Evolutionary conservation across 139 green algal genomes (phyloP).

Genomic region (Chlorella sp.): DNA sequence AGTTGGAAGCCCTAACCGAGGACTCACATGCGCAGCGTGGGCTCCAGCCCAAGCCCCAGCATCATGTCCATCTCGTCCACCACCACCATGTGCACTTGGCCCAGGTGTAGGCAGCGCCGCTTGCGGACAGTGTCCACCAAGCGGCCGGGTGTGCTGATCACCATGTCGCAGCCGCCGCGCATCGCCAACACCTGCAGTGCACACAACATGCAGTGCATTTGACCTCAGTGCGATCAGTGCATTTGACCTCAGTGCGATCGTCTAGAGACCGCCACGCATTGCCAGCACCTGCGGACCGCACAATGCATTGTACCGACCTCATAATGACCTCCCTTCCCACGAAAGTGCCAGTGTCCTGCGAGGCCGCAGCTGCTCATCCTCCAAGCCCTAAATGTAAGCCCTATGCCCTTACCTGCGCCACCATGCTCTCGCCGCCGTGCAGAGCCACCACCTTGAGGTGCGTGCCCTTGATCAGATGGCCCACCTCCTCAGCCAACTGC

Average conservation of each 20-base stretch:
- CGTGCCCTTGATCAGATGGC: constrained; percentile 2
- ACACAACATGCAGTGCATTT: constrained; percentile 15
- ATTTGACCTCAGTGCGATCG: too few species aligned
- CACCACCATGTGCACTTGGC: constrained; percentile 42
- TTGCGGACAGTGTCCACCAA: constrained; percentile 52
- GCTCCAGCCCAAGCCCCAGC: constrained; percentile 90
- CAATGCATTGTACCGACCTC: background rate
- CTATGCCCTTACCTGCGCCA: constrained; percentile 6
- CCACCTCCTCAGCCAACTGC: constrained; percentile 5
- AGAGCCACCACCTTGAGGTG: constrained; percentile 23
- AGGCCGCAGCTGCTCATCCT: background rate
- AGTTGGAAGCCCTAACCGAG: background rate
- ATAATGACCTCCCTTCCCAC: background rate
- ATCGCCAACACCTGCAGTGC: constrained; percentile 56
- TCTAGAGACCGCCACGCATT: too few species aligned
- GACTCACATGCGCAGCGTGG: constrained; percentile 42
- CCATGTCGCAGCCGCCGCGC: constrained; percentile 78
- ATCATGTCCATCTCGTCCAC: constrained; percentile 94
- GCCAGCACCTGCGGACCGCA: background rate
- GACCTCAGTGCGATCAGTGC: too few species aligned
- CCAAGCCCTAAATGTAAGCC: background rate
- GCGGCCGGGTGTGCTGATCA: constrained; percentile 87
- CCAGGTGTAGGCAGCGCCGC: background rate
- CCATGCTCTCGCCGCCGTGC: constrained; percentile 15
- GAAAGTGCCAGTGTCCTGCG: background rate